These are phyloP conservation scores for Ceratocystis alfenasii DNA, from an alignment of 2,329 filamentous ascomycete genomes.

Conservation along the genomic window DNA sequence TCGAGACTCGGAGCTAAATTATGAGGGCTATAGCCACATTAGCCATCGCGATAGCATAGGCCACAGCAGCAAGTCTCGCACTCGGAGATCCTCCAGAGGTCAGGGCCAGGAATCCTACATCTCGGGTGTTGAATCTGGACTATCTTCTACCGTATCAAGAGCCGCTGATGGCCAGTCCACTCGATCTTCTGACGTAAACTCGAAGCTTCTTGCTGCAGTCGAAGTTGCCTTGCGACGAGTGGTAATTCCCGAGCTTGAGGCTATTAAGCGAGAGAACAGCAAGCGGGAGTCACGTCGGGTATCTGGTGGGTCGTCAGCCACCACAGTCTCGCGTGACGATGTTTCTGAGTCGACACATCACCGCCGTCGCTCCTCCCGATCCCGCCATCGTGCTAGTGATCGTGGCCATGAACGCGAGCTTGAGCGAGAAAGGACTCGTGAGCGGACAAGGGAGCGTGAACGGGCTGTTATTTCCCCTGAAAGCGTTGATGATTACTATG, in stretches of 20 bases:
- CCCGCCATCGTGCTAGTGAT: conserved; percentile 23
- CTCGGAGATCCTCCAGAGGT: conserved; percentile 33
- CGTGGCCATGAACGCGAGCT: background rate
- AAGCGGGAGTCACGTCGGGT: conserved; percentile 56
- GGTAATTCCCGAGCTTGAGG: conserved; percentile 82
- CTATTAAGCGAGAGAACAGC: conserved; percentile 81
- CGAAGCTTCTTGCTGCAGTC: conserved; percentile 77
- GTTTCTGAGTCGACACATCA: conserved; percentile 37
- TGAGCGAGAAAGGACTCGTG: conserved; percentile 5
- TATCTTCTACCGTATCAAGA: conserved; percentile 42
- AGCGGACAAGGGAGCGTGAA: conserved; percentile 35
- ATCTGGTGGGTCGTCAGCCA: conserved; percentile 48
- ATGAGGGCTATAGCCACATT: conserved; percentile 15
- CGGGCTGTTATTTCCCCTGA: conserved; percentile 10
- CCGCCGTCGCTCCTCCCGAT: conserved; percentile 45
- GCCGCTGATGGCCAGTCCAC: conserved; percentile 46
- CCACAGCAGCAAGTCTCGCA: conserved; percentile 16
- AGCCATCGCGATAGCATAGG: conserved; percentile 20
- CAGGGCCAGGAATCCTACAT: conserved; percentile 39
- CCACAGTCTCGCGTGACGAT: conserved; percentile 44
- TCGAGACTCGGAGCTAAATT: conserved; percentile 8
- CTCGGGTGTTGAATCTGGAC: conserved; percentile 43
- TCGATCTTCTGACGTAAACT: conserved; percentile 58
- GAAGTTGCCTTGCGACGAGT: conserved; percentile 85
- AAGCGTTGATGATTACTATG: conserved; percentile 20